phyloP scores from a whole-genome alignment of 495 filamentous ascomycete species.

The Aspergillus cristatus region DNA sequence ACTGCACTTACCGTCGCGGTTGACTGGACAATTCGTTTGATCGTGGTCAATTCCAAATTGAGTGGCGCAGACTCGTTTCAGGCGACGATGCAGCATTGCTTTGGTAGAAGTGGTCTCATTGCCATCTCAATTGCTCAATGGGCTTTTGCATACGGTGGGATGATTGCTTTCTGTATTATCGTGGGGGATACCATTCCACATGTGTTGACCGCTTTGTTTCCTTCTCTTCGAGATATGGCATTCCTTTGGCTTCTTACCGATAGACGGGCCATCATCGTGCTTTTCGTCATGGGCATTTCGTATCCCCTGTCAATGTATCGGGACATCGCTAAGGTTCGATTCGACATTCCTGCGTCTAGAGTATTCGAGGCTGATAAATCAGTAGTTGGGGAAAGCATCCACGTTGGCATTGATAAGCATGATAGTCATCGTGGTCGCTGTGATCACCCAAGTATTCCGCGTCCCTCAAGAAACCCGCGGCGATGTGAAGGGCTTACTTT shows the following conservation, averaged over 20 bases:
- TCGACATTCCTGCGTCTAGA: background rate
- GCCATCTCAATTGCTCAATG: constrained; percentile 89
- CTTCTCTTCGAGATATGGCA: constrained; percentile 58
- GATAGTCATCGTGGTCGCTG: constrained; percentile 75
- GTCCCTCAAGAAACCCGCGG: constrained; percentile 64
- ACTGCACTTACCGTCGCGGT: constrained; percentile 68
- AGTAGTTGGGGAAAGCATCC: constrained; percentile 86
- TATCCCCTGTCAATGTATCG: constrained; percentile 88
- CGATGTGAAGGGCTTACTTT: constrained; percentile 52
- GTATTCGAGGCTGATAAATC: constrained; percentile 11
- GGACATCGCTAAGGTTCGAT: constrained; percentile 88
- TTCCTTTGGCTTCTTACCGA: constrained; percentile 76
- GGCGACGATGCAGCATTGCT: constrained; percentile 89
- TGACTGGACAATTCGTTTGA: constrained; percentile 96
- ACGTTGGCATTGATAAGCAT: constrained; percentile 87
- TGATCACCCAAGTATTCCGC: constrained; percentile 74
- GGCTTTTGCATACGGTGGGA: constrained; percentile 97
- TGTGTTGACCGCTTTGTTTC: constrained; percentile 75
- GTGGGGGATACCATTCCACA: constrained; percentile 92
- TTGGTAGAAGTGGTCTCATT: constrained; percentile 75
- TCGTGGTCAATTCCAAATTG: constrained; percentile 91
- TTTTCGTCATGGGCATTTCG: constrained; percentile 79
- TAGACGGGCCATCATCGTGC: constrained; percentile 70
- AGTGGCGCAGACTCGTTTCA: constrained; percentile 90
- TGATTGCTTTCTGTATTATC: constrained; percentile 97